A percentile compares a stretch with the other conserved stretches of the same genome.
Evolutionary conservation across 208 protist species (phyloP).

Genomic region (Acanthamoeba royreba): DNA sequence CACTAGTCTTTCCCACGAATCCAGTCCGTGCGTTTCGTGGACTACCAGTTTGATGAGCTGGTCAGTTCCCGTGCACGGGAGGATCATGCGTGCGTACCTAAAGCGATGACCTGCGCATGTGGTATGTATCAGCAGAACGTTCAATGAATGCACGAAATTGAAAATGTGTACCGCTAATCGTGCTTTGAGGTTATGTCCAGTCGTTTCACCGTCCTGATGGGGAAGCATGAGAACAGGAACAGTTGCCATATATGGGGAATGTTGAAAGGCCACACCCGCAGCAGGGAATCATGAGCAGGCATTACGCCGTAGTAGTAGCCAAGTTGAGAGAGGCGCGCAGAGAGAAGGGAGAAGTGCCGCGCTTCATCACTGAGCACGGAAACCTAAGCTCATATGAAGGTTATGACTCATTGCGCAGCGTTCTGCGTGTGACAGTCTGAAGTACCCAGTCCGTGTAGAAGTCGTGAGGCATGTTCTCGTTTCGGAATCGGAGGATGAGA

Average conservation of each 20-base stretch:
- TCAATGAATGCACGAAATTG: neutral
- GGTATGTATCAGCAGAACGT: neutral
- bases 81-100: neutral
- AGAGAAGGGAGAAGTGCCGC: neutral
- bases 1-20: constrained; percentile 34
- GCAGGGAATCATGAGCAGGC: constrained; percentile 22
- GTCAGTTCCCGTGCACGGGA: neutral
- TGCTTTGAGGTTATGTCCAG: constrained; percentile 2
- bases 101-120: neutral
- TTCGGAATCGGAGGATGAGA: neutral
- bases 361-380: constrained; percentile 17
- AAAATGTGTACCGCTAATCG: neutral
- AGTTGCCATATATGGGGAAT: neutral
- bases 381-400: neutral
- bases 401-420: neutral
- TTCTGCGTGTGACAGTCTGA: neutral
- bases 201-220: neutral
- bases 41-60: neutral
- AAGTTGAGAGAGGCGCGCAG: neutral
- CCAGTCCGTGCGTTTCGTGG: constrained; percentile 21
- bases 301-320: neutral
- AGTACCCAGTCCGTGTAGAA: constrained; percentile 43
- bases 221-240: neutral
- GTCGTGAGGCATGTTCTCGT: neutral
- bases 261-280: neutral